Evolutionary conservation across 805 yeast species (phyloP).

Genomic region (Teunomyces gatunensis): DNA sequence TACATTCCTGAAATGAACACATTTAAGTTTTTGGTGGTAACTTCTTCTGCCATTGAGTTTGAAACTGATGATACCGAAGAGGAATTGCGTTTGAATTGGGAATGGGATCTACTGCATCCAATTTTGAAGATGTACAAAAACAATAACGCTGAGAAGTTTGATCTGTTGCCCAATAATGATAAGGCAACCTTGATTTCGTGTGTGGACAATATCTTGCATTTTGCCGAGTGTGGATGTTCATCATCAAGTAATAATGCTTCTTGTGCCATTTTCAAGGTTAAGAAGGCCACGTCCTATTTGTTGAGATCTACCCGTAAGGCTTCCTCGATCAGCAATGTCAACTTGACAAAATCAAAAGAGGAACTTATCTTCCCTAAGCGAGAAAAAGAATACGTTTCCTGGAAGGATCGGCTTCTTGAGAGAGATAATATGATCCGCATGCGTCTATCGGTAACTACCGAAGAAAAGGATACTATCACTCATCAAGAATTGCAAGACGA

Average conservation of each 20-base stretch:
- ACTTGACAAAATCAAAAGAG: slow-evolving; percentile 36
- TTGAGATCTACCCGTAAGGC: slow-evolving; percentile 58
- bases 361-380: slow-evolving; percentile 33
- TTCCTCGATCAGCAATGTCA: slow-evolving; percentile 36
- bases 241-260: slow-evolving; percentile 40
- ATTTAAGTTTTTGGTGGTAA: slow-evolving; percentile 53
- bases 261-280: slow-evolving; percentile 59
- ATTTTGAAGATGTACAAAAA: slow-evolving; percentile 49
- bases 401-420: slow-evolving; percentile 33
- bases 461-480: slow-evolving; percentile 10
- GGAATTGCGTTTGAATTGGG: slow-evolving; percentile 82
- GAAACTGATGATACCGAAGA: slow-evolving; percentile 45
- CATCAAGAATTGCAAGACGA: slow-evolving; percentile 9
- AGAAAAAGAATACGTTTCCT: slow-evolving; percentile 31
- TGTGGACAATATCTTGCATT: slow-evolving; percentile 58
- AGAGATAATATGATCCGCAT: slow-evolving; percentile 27
- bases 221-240: slow-evolving; percentile 63
- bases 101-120: slow-evolving; percentile 83
- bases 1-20: slow-evolving; percentile 37
- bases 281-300: slow-evolving; percentile 58
- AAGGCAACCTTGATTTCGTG: slow-evolving; percentile 57
- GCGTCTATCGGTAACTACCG: slow-evolving; percentile 18
- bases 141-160: slow-evolving; percentile 39
- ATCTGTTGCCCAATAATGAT: slow-evolving; percentile 50
- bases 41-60: slow-evolving; percentile 51